A percentile compares a stretch with the other conserved stretches of the same genome.
Conservation (phyloP, 805 yeast species). For the Blastobotrys attinorum region DNA sequence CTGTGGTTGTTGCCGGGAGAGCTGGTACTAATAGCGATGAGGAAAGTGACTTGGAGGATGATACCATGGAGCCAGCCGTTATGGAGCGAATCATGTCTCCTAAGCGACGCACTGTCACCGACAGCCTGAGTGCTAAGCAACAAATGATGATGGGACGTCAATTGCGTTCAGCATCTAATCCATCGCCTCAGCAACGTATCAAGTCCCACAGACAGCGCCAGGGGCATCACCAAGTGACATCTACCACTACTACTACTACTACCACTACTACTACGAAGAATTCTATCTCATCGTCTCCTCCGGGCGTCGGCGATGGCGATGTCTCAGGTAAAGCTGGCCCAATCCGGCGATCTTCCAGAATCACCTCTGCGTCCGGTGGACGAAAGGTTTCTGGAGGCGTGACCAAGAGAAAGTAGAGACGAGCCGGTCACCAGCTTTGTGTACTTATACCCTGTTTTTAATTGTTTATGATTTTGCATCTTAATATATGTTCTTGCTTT, state of each 20-base stretch:
- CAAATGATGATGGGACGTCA: slow-evolving; percentile 22
- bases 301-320: slow-evolving; percentile 5
- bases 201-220: slow-evolving; percentile 12
- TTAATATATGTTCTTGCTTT: too few relatives aligned
- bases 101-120: slow-evolving; percentile 19
- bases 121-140: slow-evolving; percentile 17
- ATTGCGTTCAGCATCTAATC: slow-evolving; percentile 27
- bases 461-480: too few relatives aligned
- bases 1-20: too few relatives aligned
- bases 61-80: slow-evolving; percentile 2
- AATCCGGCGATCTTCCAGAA: slow-evolving; percentile 18
- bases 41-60: slow-evolving; percentile 3
- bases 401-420: not conserved
- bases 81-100: too few relatives aligned
- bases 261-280: slow-evolving; percentile 17
- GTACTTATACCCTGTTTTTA: not conserved
- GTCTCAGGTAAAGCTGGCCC: slow-evolving; percentile 6
- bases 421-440: too few relatives aligned
- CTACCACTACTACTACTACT: slow-evolving; percentile 18
- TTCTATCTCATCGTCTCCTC: slow-evolving; percentile 14
- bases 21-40: slow-evolving; percentile 10
- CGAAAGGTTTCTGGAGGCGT: slow-evolving; percentile 13
- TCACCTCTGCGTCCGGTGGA: slow-evolving; percentile 11
- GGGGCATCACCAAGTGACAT: slow-evolving; percentile 15
- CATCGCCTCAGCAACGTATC: slow-evolving; percentile 22